phyloP scores from a whole-genome alignment of 2,329 filamentous ascomycete genomes.

The Karstenula rhodostoma region DNA sequence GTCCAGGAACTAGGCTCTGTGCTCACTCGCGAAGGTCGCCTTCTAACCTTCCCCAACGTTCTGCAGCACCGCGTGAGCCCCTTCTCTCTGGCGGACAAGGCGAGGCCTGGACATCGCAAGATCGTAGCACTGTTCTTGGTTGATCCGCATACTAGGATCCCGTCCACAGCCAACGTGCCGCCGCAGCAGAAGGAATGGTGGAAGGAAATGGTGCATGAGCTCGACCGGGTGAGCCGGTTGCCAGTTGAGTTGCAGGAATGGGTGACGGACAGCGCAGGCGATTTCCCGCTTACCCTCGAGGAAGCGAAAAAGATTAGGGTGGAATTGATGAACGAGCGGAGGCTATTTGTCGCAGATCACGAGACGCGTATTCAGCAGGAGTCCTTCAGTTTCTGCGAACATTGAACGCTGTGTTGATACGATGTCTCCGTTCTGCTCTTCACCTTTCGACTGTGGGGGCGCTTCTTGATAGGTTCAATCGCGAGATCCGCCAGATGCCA shows the following conservation, averaged over 20 bases:
- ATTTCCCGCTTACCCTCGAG: slow-evolving; percentile 24
- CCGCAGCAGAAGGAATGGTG: slow-evolving; percentile 60
- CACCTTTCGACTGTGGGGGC: not conserved
- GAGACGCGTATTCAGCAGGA: slow-evolving; percentile 6
- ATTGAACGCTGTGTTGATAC: slow-evolving; percentile 2
- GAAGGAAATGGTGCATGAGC: not conserved
- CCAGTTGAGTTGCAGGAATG: slow-evolving; percentile 24
- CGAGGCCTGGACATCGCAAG: slow-evolving; percentile 62
- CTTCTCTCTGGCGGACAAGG: slow-evolving; percentile 59
- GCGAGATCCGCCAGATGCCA: not conserved
- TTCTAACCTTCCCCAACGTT: slow-evolving; percentile 64
- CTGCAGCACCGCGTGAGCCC: slow-evolving; percentile 33
- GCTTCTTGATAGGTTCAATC: not conserved
- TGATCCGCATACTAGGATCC: slow-evolving; percentile 61
- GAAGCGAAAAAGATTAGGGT: slow-evolving; percentile 26
- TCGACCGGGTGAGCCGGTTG: slow-evolving; percentile 2
- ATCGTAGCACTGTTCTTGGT: slow-evolving; percentile 67
- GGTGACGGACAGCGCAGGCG: slow-evolving; percentile 20
- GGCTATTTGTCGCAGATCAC: slow-evolving; percentile 17
- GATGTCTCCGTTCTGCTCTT: not conserved
- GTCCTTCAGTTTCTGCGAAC: slow-evolving; percentile 27
- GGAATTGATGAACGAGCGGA: slow-evolving; percentile 24
- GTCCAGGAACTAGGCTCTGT: slow-evolving; percentile 58
- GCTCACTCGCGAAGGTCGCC: slow-evolving; percentile 55
- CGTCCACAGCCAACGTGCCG: slow-evolving; percentile 61